Conservation (phyloP, 768 basidiomycete genomes). For the Boletus bicolor region DNA sequence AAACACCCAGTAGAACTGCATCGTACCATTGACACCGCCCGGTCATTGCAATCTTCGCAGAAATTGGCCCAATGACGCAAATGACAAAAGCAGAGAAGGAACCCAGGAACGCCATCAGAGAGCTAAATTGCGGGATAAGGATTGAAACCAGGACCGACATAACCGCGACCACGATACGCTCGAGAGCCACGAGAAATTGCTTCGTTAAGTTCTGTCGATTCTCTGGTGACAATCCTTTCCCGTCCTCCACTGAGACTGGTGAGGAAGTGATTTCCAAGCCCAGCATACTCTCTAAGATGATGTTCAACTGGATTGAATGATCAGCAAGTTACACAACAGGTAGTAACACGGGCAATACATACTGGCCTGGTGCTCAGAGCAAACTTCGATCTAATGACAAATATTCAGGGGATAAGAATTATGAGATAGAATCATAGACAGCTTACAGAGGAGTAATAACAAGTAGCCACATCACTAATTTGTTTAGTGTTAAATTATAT, state of each 20-base stretch:
- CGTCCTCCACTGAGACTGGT: constrained; percentile 25
- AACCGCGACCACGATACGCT: constrained; percentile 56
- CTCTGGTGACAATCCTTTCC: constrained; percentile 17
- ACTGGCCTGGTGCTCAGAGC: constrained; percentile 81
- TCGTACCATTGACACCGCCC: constrained; percentile 51
- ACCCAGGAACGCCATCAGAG: constrained; percentile 87
- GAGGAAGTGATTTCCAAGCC: constrained; percentile 50
- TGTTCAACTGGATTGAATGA: constrained; percentile 53
- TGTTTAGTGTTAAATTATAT: constrained; percentile 69
- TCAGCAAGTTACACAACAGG: neutral
- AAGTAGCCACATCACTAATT: constrained; percentile 80
- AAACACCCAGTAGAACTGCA: constrained; percentile 47
- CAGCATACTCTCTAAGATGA: constrained; percentile 77
- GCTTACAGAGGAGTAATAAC: constrained; percentile 68
- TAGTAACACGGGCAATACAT: constrained; percentile 23
- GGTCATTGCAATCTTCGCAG: constrained; percentile 62
- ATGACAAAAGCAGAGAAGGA: constrained; percentile 81
- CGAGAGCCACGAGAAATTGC: constrained; percentile 43
- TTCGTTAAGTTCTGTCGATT: constrained; percentile 26
- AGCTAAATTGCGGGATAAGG: constrained; percentile 73
- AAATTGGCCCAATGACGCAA: constrained; percentile 74
- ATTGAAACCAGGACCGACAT: constrained; percentile 70
- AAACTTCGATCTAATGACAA: constrained; percentile 68
- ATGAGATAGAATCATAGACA: neutral
- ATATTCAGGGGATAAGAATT: constrained; percentile 15